Percentiles rank a stretch among this genome's conserved stretches.
These are phyloP conservation scores for Hyaloscypha finlandica DNA, from an alignment of 495 filamentous ascomycete species.

Conservation along the genomic window DNA sequence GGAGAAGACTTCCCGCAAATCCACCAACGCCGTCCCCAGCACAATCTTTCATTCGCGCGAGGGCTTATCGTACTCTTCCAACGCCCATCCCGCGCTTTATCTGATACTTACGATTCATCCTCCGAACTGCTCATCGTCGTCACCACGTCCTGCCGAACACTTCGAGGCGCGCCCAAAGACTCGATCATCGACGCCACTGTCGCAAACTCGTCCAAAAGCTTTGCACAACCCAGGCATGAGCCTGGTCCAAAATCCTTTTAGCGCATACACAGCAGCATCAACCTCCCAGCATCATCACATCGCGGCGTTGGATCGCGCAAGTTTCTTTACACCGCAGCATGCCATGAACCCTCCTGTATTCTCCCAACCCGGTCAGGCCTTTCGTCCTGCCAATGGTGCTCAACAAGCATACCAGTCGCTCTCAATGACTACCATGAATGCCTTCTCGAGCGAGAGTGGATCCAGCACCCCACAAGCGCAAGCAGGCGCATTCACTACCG, in stretches of 20 bases:
- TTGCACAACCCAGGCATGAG: constrained; percentile 28
- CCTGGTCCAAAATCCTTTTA: constrained; percentile 17
- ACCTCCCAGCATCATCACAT: constrained; percentile 6
- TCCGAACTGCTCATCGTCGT: neutral
- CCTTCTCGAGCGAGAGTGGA: constrained; percentile 28
- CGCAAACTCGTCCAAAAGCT: constrained; percentile 15
- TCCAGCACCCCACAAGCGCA: constrained; percentile 24
- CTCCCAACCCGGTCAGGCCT: constrained; percentile 30
- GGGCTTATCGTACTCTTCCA: constrained; percentile 14
- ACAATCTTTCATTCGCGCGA: constrained; percentile 5
- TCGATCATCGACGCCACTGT: constrained; percentile 14
- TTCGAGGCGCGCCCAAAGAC: constrained; percentile 6
- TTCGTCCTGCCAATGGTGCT: constrained; percentile 28
- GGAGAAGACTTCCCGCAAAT: neutral
- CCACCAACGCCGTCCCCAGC: neutral
- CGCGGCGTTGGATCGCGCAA: constrained; percentile 21
- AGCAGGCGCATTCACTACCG: constrained; percentile 20
- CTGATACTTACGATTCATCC: constrained; percentile 10
- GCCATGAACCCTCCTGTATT: constrained; percentile 34
- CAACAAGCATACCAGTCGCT: constrained; percentile 32
- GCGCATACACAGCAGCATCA: constrained; percentile 19
- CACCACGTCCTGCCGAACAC: constrained; percentile 2
- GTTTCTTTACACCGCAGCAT: constrained; percentile 30
- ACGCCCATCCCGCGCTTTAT: neutral
- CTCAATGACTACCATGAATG: constrained; percentile 33